phyloP scores from a whole-genome alignment of 106 monocot species.

The Apostasia shenzhenica region DNA sequence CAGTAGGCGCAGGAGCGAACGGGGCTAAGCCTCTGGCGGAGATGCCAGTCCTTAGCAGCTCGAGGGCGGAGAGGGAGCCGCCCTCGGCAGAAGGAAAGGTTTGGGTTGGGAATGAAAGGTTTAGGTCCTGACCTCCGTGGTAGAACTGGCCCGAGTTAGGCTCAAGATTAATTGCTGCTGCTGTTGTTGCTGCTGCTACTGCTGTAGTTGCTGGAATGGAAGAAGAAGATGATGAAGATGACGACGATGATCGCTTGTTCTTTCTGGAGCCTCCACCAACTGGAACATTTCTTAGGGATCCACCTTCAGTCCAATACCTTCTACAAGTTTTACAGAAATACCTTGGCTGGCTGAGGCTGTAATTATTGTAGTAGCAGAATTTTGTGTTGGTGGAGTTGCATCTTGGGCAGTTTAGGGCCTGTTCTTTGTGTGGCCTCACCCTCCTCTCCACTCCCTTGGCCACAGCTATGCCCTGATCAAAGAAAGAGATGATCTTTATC shows the following conservation, averaged over 20 bases:
- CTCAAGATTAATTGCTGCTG: background rate
- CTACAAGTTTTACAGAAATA: slow-evolving; percentile 44
- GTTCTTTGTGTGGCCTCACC: slow-evolving; percentile 15
- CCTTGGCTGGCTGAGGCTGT: slow-evolving; percentile 45
- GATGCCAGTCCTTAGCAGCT: background rate
- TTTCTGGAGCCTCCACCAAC: slow-evolving; percentile 17
- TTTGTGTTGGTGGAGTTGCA: slow-evolving; percentile 48
- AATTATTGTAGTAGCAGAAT: slow-evolving; percentile 54
- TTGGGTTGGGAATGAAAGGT: slow-evolving; percentile 5
- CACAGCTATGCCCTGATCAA: slow-evolving; percentile 2
- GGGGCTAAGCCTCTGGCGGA: background rate
- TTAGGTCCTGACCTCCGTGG: slow-evolving; percentile 1
- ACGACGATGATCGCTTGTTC: slow-evolving; percentile 15
- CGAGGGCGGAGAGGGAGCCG: background rate
- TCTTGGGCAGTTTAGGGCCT: slow-evolving; percentile 33
- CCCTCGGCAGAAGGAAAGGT: background rate
- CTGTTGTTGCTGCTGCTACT: background rate
- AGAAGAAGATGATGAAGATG: background rate
- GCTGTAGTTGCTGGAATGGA: background rate
- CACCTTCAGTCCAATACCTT: slow-evolving; percentile 13
- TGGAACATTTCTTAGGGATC: slow-evolving; percentile 17
- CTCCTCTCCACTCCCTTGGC: background rate
- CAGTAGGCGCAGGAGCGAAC: background rate
- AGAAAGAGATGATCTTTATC: background rate
- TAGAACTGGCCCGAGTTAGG: background rate